Conservation (phyloP, 2,329 filamentous ascomycete species). For the Catunica adiposa region DNA sequence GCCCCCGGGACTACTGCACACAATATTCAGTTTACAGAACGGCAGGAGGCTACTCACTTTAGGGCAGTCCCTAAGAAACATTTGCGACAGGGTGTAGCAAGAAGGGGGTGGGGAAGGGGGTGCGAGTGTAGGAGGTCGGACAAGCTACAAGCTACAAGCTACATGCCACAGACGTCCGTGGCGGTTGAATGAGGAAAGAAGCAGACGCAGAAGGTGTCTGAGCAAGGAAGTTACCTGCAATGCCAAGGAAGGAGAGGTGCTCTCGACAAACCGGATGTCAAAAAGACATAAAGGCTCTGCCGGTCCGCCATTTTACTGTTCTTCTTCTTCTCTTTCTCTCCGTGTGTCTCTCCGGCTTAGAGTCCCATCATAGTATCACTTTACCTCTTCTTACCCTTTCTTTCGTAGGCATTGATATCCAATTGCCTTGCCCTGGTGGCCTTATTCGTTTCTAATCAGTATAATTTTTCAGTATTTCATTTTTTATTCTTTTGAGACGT, state of each 20-base stretch:
- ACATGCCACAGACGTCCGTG: background rate
- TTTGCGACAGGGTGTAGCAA: background rate
- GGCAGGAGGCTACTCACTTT: background rate
- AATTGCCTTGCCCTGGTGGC: conserved; percentile 13
- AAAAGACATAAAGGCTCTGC: conserved; percentile 5
- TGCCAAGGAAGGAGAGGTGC: background rate
- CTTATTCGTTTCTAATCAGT: conserved; percentile 10
- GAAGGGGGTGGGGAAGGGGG: background rate
- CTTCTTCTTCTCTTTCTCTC: background rate
- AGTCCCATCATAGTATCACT: conserved; percentile 2
- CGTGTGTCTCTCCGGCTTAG: conserved; percentile 8
- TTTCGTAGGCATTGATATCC: conserved; percentile 9
- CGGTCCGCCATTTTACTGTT: conserved; percentile 2
- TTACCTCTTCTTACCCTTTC: background rate
- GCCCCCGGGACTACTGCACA: background rate
- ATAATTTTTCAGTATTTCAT: background rate
- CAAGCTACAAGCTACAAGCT: too few relatives aligned
- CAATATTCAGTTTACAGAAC: too few relatives aligned
- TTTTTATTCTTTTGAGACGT: conserved; percentile 1
- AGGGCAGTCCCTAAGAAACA: background rate
- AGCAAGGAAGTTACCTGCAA: background rate
- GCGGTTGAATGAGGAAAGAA: too few relatives aligned
- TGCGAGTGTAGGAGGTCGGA: background rate
- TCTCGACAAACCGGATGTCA: background rate
- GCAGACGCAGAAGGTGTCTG: too few relatives aligned